A percentile compares a stretch with the other conserved stretches of the same genome.
Evolutionary conservation across 352 stramenopile genomes (phyloP).

Genomic region (Phytophthora sojae): DNA sequence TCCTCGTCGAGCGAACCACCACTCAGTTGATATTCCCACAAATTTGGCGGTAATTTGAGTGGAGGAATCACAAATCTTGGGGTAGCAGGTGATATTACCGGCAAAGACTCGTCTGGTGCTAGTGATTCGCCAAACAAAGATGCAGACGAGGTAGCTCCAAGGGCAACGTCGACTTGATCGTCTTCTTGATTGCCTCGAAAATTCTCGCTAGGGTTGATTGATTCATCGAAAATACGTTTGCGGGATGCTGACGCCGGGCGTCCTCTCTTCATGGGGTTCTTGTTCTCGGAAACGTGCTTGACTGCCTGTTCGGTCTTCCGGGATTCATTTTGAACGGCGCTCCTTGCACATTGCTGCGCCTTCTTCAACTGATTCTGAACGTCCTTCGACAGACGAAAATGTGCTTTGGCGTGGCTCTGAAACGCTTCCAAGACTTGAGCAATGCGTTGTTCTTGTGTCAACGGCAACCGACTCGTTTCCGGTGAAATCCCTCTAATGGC

Average conservation of each 20-base stretch:
- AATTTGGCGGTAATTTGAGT: constrained; percentile 24
- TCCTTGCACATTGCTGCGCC: constrained; percentile 10
- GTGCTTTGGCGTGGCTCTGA: constrained; percentile 13
- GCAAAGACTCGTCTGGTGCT: neutral
- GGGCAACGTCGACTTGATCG: neutral
- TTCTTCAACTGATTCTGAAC: constrained; percentile 24
- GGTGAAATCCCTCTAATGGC: constrained; percentile 8
- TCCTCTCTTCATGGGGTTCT: neutral
- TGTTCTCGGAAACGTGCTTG: neutral
- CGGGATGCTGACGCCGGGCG: constrained; percentile 4
- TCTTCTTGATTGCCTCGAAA: constrained; percentile 20
- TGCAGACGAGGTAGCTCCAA: neutral
- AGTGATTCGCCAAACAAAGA: neutral
- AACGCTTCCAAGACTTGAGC: constrained; percentile 23
- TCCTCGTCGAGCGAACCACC: constrained; percentile 3
- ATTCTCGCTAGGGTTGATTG: too few relatives aligned
- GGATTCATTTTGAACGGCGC: neutral
- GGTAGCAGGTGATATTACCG: neutral
- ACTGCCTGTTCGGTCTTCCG: neutral
- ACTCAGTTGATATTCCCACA: constrained; percentile 20
- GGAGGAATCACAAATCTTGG: constrained; percentile 23
- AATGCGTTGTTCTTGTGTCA: constrained; percentile 23
- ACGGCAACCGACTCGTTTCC: neutral
- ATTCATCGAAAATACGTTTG: too few relatives aligned
- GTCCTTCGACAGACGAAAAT: constrained; percentile 20